phyloP scores from a whole-genome alignment of 805 yeast species.

The Candida germanica region DNA sequence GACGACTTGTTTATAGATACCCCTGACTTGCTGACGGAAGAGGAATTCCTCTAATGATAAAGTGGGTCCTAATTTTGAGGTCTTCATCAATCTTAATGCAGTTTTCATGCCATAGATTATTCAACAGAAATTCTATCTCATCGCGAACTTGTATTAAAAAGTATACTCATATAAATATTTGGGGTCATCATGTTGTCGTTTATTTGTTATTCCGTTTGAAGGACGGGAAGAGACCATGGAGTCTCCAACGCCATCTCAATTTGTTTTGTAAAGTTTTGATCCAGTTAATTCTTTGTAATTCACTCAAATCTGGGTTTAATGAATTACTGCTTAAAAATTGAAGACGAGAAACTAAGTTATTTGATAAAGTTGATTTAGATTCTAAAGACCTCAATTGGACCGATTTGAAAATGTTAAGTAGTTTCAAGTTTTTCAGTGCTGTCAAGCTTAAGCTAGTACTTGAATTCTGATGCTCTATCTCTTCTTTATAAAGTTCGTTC shows the following conservation, averaged over 20 bases:
- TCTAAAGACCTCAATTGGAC: constrained; percentile 13
- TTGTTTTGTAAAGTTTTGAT: constrained; percentile 16
- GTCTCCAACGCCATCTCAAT: constrained; percentile 22
- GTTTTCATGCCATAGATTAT: constrained; percentile 4
- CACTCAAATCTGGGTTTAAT: constrained; percentile 1
- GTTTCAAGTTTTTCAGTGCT: constrained; percentile 14
- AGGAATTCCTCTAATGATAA: constrained; percentile 39
- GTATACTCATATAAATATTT: no score
- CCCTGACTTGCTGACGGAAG: constrained; percentile 32
- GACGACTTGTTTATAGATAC: constrained; percentile 31
- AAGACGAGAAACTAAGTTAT: constrained; percentile 14
- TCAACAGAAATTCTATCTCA: neutral
- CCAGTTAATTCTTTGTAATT: constrained; percentile 13
- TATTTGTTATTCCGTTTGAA: constrained; percentile 2
- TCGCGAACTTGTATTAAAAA: constrained; percentile 1
- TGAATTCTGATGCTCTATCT: neutral
- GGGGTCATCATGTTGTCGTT: no score
- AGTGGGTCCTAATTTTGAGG: constrained; percentile 13
- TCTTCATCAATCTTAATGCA: neutral
- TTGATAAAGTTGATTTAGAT: constrained; percentile 11
- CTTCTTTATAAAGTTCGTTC: constrained; percentile 28
- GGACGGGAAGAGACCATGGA: constrained; percentile 20
- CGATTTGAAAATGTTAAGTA: constrained; percentile 12
- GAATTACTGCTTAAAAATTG: constrained; percentile 9
- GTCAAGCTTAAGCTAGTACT: constrained; percentile 2